Percentiles rank a stretch among this genome's conserved stretches.
These are phyloP conservation scores for Paramecium sexaurelia DNA, from an alignment of 73 alveolate species.

Conservation along the genomic window DNA sequence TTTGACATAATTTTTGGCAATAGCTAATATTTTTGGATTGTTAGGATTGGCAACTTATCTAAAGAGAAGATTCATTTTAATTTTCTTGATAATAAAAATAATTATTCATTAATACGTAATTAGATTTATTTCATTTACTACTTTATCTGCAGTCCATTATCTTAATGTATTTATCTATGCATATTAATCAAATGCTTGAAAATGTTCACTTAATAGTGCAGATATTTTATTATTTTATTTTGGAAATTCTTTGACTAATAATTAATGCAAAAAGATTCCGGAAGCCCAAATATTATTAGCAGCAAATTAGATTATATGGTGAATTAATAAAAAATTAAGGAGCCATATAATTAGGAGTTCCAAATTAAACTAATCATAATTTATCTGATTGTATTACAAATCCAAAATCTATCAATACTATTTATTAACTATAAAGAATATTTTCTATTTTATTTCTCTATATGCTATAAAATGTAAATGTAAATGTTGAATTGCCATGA, in stretches of 20 bases:
- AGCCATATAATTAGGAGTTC: background rate
- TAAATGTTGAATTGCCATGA: background rate
- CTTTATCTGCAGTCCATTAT: slow-evolving; percentile 7
- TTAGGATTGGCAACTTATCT: background rate
- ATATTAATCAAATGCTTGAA: background rate
- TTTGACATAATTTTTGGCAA: slow-evolving; percentile 82
- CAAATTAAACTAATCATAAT: background rate
- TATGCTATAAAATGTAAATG: background rate
- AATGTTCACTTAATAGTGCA: background rate
- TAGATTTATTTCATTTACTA: background rate
- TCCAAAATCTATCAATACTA: background rate
- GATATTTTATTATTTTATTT: background rate
- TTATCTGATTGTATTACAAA: background rate
- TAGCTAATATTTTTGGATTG: slow-evolving; percentile 74
- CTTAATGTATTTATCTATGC: background rate
- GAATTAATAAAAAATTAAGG: background rate
- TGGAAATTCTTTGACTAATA: background rate
- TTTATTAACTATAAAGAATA: background rate
- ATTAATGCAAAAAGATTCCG: background rate
- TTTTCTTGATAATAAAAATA: background rate
- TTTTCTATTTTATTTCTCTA: slow-evolving; percentile 27
- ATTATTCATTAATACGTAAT: background rate
- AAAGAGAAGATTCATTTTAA: slow-evolving; percentile 7
- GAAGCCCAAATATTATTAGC: background rate
- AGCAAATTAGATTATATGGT: background rate